Conservation (phyloP, 2,329 filamentous ascomycete genomes). For the Diplodia sapinea region DNA sequence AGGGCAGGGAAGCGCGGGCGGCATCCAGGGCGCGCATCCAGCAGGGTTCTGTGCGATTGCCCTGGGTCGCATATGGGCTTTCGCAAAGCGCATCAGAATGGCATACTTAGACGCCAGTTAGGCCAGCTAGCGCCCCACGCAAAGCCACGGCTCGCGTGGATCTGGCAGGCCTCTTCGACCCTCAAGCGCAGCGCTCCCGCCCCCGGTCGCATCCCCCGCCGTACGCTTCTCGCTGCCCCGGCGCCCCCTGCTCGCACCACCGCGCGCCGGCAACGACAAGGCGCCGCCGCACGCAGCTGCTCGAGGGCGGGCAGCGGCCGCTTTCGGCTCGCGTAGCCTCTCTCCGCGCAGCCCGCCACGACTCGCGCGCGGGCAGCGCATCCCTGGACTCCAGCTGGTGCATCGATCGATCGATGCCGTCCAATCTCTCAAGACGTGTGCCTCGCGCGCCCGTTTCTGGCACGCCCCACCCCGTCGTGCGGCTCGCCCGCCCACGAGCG, state of each 20-base stretch:
- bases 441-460: slow-evolving; percentile 30
- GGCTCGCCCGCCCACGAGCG: slow-evolving; percentile 27
- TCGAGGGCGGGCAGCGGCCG: slow-evolving; percentile 17
- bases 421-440: slow-evolving; percentile 24
- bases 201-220: slow-evolving; percentile 14
- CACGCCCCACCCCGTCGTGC: slow-evolving; percentile 28
- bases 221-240: neutral
- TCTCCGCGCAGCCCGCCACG: slow-evolving; percentile 24
- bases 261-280: slow-evolving; percentile 24
- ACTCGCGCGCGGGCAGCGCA: slow-evolving; percentile 24
- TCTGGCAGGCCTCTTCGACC: slow-evolving; percentile 20
- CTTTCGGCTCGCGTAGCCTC: slow-evolving; percentile 28
- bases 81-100: slow-evolving; percentile 33
- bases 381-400: slow-evolving; percentile 25
- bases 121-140: slow-evolving; percentile 29
- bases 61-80: slow-evolving; percentile 33
- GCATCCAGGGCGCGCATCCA: slow-evolving; percentile 32
- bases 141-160: slow-evolving; percentile 33
- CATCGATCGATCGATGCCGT: slow-evolving; percentile 31
- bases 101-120: slow-evolving; percentile 28
- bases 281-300: slow-evolving; percentile 15
- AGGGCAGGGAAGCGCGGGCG: slow-evolving; percentile 23
- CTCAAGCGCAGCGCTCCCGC: slow-evolving; percentile 9
- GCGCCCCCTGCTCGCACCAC: slow-evolving; percentile 13
- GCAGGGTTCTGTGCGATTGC: slow-evolving; percentile 32